Evolutionary conservation across 768 basidiomycete species (phyloP).

Genomic region (Rubroboletus satanas): DNA sequence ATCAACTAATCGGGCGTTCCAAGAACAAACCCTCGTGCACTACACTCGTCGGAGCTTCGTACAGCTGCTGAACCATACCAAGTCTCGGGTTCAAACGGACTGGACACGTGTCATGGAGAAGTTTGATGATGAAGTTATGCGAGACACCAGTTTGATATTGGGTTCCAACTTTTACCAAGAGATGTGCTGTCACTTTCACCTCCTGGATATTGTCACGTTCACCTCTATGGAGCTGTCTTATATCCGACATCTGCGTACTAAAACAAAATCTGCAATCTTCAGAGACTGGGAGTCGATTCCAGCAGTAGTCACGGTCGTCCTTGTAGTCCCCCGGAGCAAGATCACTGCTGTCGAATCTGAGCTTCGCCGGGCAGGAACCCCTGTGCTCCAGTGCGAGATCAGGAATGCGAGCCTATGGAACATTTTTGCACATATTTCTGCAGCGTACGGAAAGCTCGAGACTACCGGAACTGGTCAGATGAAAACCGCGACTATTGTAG

Average conservation of each 20-base stretch:
- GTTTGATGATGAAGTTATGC: slow-evolving; percentile 20
- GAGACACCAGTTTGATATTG: slow-evolving; percentile 18
- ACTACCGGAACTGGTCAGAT: slow-evolving; percentile 12
- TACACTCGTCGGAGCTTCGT: slow-evolving; percentile 50
- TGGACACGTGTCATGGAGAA: slow-evolving; percentile 43
- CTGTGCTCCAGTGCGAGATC: slow-evolving; percentile 25
- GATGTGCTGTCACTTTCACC: slow-evolving; percentile 42
- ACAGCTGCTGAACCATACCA: slow-evolving; percentile 40
- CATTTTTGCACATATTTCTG: slow-evolving; percentile 18
- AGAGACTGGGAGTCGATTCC: slow-evolving; percentile 30
- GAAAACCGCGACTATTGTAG: slow-evolving; percentile 18
- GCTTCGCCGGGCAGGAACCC: slow-evolving; percentile 22
- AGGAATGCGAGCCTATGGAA: slow-evolving; percentile 12
- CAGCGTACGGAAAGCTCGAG: slow-evolving; percentile 20
- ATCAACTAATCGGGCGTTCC: background rate
- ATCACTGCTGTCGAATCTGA: slow-evolving; percentile 20
- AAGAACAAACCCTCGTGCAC: slow-evolving; percentile 30
- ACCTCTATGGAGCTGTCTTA: slow-evolving; percentile 15
- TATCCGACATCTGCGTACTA: slow-evolving; percentile 5
- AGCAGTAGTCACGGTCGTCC: slow-evolving; percentile 28
- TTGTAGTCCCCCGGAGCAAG: slow-evolving; percentile 31
- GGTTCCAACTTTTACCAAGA: slow-evolving; percentile 42
- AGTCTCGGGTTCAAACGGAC: slow-evolving; percentile 32
- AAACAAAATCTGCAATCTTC: slow-evolving; percentile 23
- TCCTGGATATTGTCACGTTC: slow-evolving; percentile 36